Conservation (phyloP, 441 rosid species). For the Pelargonium citronellum region DNA sequence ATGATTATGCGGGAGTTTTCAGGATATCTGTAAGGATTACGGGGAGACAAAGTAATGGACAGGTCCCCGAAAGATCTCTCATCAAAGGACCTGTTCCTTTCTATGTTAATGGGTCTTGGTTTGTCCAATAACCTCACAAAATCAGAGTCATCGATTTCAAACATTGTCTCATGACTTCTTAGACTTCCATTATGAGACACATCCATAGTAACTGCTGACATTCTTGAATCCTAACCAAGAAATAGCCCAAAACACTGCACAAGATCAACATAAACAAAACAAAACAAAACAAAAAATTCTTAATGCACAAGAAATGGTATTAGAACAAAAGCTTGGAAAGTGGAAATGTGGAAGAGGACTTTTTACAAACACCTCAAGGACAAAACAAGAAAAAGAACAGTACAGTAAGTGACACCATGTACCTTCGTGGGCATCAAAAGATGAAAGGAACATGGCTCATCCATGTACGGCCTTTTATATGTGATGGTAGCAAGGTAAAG, state of each 20-base stretch:
- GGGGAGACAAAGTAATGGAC: conserved; percentile 31
- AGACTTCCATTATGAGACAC: conserved; percentile 33
- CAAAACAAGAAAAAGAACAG: background rate
- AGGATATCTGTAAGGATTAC: conserved; percentile 25
- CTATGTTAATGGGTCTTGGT: conserved; percentile 57
- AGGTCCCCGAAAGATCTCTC: conserved; percentile 48
- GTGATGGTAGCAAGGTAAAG: background rate
- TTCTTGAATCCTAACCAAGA: conserved; percentile 17
- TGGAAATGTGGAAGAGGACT: background rate
- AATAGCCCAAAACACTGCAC: background rate
- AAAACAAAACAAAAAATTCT: too few relatives aligned
- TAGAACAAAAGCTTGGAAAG: background rate
- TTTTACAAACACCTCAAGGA: background rate
- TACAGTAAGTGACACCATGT: background rate
- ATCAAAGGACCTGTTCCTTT: conserved; percentile 64
- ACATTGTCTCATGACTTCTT: conserved; percentile 25
- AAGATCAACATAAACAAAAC: background rate
- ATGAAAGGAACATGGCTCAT: conserved; percentile 2
- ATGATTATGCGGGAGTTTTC: conserved; percentile 28
- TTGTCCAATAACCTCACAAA: conserved; percentile 55
- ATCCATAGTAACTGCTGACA: conserved; percentile 35
- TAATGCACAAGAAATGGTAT: background rate
- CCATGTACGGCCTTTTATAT: background rate
- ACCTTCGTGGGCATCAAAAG: background rate
- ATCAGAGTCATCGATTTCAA: conserved; percentile 54